Evolutionary conservation across 106 monocot genomes (phyloP).

Genomic region (Allium fistulosum): DNA sequence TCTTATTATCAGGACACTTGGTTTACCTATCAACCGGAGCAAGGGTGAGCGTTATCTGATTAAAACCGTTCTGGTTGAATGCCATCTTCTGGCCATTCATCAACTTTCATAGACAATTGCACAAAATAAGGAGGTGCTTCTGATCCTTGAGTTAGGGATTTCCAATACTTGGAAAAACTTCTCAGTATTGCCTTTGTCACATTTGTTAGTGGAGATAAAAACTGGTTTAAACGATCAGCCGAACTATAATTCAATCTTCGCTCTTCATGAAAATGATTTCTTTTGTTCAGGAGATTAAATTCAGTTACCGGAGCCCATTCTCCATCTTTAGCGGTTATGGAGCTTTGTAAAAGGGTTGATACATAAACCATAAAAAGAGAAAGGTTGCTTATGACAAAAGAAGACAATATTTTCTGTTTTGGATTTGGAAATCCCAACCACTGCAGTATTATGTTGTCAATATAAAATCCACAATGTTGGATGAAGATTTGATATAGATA

Average conservation of each 20-base stretch:
- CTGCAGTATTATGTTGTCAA: no score
- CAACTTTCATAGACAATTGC: no score
- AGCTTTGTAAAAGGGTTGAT: slow-evolving; percentile 78
- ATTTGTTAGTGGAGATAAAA: slow-evolving; percentile 41
- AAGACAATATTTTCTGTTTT: slow-evolving; percentile 56
- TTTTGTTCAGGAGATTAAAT: slow-evolving; percentile 36
- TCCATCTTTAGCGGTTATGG: slow-evolving; percentile 93
- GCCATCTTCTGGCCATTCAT: no score
- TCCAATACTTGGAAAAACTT: slow-evolving; percentile 78
- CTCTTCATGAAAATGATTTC: slow-evolving; percentile 23
- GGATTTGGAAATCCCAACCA: slow-evolving; percentile 76
- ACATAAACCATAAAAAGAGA: slow-evolving; percentile 89
- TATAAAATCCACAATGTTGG: no score
- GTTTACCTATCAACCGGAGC: no score
- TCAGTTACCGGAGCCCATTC: slow-evolving; percentile 80
- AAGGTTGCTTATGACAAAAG: slow-evolving; percentile 79
- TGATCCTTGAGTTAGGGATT: no score
- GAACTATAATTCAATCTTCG: slow-evolving; percentile 13
- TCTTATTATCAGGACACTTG: no score
- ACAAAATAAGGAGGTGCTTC: no score
- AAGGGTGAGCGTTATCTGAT: no score
- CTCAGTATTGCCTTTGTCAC: slow-evolving; percentile 32
- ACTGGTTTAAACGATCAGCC: slow-evolving; percentile 20
- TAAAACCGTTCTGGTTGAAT: no score
- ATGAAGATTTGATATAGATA: no score